Evolutionary conservation across 169 alveolate genomes (phyloP).

Genomic region (Plasmodium gonderi): DNA sequence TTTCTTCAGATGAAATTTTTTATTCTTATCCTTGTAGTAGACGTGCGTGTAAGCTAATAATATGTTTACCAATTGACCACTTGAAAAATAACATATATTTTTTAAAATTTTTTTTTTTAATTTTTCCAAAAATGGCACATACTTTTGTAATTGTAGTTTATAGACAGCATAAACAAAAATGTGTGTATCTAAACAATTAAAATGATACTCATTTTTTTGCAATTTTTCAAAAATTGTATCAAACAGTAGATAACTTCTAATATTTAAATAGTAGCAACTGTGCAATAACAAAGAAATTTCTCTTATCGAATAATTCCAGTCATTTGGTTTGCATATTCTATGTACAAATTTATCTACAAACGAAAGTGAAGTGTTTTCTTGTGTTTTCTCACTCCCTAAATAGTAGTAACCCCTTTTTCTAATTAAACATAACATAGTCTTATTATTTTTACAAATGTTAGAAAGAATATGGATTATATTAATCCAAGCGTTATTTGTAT

Average conservation of each 20-base stretch:
- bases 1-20: neutral
- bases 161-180: slow-evolving; percentile 57
- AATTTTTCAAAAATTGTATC: slow-evolving; percentile 15
- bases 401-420: neutral
- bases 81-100: slow-evolving; percentile 24
- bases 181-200: slow-evolving; percentile 46
- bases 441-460: slow-evolving; percentile 29
- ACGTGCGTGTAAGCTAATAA: slow-evolving; percentile 42
- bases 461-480: slow-evolving; percentile 33
- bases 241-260: slow-evolving; percentile 16
- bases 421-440: slow-evolving; percentile 7
- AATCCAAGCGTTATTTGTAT: slow-evolving; percentile 58
- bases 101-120: slow-evolving; percentile 51
- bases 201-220: neutral
- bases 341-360: slow-evolving; percentile 28
- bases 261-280: slow-evolving; percentile 22
- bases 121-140: slow-evolving; percentile 23
- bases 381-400: neutral
- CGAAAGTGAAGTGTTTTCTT: neutral
- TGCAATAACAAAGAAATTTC: slow-evolving; percentile 56
- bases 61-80: slow-evolving; percentile 45
- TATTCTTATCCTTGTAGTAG: neutral
- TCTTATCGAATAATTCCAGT: slow-evolving; percentile 46
- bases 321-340: neutral
- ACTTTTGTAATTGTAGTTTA: slow-evolving; percentile 40